Evolutionary conservation across 345 rosid genomes (phyloP), one percentile per base, ranked within the genome.

Genomic region (Gossypium stocksii): DNA sequence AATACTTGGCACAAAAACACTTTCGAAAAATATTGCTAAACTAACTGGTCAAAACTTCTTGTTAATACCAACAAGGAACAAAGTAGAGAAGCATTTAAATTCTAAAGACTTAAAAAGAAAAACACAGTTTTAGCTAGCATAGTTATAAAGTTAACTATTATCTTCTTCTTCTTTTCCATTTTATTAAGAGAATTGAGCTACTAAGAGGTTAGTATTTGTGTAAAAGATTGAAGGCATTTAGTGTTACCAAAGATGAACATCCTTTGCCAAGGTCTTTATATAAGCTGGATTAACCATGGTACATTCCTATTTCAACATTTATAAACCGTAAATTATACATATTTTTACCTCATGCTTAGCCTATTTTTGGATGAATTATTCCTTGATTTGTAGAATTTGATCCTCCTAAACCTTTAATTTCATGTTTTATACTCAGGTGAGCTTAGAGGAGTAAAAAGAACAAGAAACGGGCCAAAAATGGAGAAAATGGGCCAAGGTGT

Each of bases 251-350:
- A 92, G 82, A 94, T 76, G 80, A 23, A 94, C 90, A 77, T 90
- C 94, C 83, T 94, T 94, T 63, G 91, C 90, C 83, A 92, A 83
- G 83, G 92, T 94, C 90, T 94, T 92, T 79, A 92, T 81, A 80
- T 94, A 94, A 29, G 38, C 0, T 29, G 38, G 38, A 29, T 29
- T 29, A 29, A 4, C 38, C 6, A 4, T 4, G 38, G 29, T 27
- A 2, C 3, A 2, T 27, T 27, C 29, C 29, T 27, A 27, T 3
- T 27, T 27, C 79, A 92, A 73, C 44, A n/a, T n/a, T n/a, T n/a
- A n/a, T n/a, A n/a, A n/a, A n/a, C n/a, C n/a, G n/a, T n/a, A n/a
- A n/a, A n/a, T n/a, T n/a, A n/a, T n/a, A n/a, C n/a, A n/a, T n/a
- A n/a, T n/a, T n/a, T n/a, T n/a, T n/a, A n/a, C n/a, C n/a, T n/a